These are phyloP conservation scores for Suillus decipiens DNA, from an alignment of 768 basidiomycete genomes.

Conservation along the genomic window DNA sequence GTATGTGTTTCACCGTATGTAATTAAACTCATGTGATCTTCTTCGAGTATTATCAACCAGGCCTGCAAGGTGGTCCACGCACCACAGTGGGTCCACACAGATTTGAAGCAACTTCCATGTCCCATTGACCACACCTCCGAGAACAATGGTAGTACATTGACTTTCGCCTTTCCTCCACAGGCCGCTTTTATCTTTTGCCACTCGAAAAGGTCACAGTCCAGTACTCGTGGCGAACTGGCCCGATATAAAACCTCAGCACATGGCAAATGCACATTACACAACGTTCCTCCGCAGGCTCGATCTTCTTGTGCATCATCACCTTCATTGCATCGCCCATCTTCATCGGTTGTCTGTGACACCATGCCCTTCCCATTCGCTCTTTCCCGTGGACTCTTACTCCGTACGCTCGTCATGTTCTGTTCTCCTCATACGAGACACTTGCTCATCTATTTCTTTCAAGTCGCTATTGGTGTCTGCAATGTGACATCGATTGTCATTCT, in stretches of 20 bases:
- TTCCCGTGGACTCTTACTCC: slow-evolving; percentile 21
- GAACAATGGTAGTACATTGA: not conserved
- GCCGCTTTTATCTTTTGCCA: not conserved
- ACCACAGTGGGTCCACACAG: not conserved
- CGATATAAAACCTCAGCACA: slow-evolving; percentile 3
- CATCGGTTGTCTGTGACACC: slow-evolving; percentile 25
- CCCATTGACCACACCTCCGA: not conserved
- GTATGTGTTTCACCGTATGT: slow-evolving; percentile 1
- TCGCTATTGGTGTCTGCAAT: slow-evolving; percentile 18
- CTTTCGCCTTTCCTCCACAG: not conserved
- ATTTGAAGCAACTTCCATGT: not conserved
- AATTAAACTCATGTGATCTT: slow-evolving; percentile 7
- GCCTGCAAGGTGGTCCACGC: slow-evolving; percentile 9
- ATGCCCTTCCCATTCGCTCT: slow-evolving; percentile 29
- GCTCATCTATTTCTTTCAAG: slow-evolving; percentile 18
- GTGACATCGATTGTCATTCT: slow-evolving; percentile 19
- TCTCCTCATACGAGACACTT: not conserved
- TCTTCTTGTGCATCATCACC: slow-evolving; percentile 9
- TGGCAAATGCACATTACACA: slow-evolving; percentile 4
- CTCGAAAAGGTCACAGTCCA: not conserved
- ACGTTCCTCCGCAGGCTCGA: slow-evolving; percentile 9
- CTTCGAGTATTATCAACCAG: not conserved
- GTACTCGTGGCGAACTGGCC: not conserved
- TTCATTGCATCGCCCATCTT: slow-evolving; percentile 12
- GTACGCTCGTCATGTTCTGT: slow-evolving; percentile 16